phyloP scores from a whole-genome alignment of 2,329 filamentous ascomycete species.

The Ciborinia camelliae region DNA sequence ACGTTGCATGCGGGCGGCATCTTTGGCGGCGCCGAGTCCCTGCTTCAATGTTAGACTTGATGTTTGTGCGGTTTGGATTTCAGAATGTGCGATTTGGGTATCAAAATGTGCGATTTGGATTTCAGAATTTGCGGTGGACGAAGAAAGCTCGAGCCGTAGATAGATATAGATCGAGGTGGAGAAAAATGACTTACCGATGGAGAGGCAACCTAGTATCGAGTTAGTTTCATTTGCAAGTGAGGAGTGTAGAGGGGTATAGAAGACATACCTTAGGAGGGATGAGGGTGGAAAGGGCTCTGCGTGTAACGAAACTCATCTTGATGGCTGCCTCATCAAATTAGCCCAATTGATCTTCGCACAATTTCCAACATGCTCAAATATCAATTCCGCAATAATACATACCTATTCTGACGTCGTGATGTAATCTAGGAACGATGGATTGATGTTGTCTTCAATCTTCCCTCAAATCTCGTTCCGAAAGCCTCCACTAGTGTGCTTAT shows the following conservation, averaged over 20 bases:
- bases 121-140: neutral
- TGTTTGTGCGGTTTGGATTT: neutral
- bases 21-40: conserved; percentile 91
- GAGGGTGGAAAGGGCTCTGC: conserved; percentile 93
- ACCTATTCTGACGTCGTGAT: conserved; percentile 36
- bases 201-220: conserved; percentile 36
- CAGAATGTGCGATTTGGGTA: neutral
- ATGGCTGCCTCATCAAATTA: conserved; percentile 38
- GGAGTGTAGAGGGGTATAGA: neutral
- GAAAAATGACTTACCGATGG: conserved; percentile 36
- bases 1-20: conserved; percentile 96
- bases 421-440: conserved; percentile 24
- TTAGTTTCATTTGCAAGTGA: conserved; percentile 20
- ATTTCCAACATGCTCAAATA: neutral
- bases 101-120: neutral
- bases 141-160: neutral
- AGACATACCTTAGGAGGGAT: conserved; percentile 91
- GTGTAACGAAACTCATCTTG: conserved; percentile 90
- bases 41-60: conserved; percentile 40
- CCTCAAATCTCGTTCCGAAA: conserved; percentile 28
- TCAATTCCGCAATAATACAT: conserved; percentile 18
- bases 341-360: conserved; percentile 33
- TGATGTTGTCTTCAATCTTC: conserved; percentile 23
- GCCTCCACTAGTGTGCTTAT: conserved; percentile 25
- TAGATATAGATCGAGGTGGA: neutral